Conservation (phyloP, 495 filamentous ascomycete genomes). For the Hyaloscypha variabilis region DNA sequence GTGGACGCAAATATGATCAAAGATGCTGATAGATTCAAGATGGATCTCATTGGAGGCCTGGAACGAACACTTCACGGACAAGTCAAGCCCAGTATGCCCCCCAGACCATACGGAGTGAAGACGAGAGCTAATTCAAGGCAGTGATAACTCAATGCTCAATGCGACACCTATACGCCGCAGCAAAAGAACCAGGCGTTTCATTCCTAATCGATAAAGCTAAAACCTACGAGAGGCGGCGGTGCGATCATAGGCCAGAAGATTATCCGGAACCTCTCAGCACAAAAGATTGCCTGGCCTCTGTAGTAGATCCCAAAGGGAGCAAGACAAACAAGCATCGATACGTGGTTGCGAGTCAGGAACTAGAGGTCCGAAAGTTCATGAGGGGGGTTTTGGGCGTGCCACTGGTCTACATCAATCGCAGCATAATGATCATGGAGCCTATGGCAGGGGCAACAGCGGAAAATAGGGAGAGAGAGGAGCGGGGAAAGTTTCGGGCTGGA, state of each 20-base stretch:
- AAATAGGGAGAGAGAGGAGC: constrained; percentile 69
- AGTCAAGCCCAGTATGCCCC: constrained; percentile 76
- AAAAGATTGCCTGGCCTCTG: constrained; percentile 73
- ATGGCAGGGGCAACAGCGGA: constrained; percentile 68
- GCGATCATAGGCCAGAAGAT: constrained; percentile 82
- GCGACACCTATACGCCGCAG: constrained; percentile 67
- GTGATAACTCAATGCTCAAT: constrained; percentile 70
- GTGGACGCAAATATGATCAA: constrained; percentile 81
- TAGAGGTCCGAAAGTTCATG: constrained; percentile 55
- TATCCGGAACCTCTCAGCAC: constrained; percentile 69
- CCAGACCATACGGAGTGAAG: constrained; percentile 4
- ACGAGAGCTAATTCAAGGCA: constrained; percentile 22
- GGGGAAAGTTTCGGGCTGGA: constrained; percentile 73
- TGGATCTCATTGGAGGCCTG: constrained; percentile 73
- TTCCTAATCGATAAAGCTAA: constrained; percentile 70
- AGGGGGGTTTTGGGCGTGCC: constrained; percentile 73
- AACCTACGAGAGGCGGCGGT: constrained; percentile 79
- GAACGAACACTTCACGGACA: constrained; percentile 76
- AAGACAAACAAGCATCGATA: constrained; percentile 88
- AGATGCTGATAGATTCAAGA: constrained; percentile 74
- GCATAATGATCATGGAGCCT: constrained; percentile 89
- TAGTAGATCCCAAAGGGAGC: constrained; percentile 73
- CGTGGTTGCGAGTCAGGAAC: constrained; percentile 77
- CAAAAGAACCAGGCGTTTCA: constrained; percentile 56
- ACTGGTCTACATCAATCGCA: constrained; percentile 75